Conservation (phyloP, 208 protist species). For the Trypanosoma rangeli region DNA sequence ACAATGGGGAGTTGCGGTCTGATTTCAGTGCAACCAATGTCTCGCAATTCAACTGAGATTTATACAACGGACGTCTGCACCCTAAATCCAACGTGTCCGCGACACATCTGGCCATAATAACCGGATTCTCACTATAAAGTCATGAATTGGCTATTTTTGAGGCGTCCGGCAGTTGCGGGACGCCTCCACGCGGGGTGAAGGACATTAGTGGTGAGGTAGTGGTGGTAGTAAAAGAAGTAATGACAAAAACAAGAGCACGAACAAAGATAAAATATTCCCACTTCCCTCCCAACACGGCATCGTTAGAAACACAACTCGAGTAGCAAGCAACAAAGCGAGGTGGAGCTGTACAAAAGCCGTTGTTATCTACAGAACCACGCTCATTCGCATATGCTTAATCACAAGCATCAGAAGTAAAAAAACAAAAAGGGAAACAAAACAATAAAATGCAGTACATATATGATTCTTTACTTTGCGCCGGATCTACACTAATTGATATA, state of each 20-base stretch:
- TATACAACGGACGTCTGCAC: neutral
- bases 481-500: neutral
- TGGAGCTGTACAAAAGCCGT: too few species aligned
- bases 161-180: too few species aligned
- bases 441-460: constrained; percentile 8
- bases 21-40: neutral
- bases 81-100: neutral
- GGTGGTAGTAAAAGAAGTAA: neutral
- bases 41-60: neutral
- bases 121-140: neutral
- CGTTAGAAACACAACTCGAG: neutral
- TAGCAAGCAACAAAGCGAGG: too few species aligned
- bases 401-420: constrained; percentile 8
- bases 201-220: neutral
- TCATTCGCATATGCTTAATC: too few species aligned
- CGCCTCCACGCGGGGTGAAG: neutral
- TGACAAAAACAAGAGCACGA: neutral
- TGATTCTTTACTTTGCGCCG: neutral
- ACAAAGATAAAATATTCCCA: neutral
- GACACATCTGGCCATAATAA: neutral
- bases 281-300: neutral
- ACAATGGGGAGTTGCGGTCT: neutral
- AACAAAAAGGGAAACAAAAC: constrained; percentile 20
- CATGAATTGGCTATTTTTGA: neutral
- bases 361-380: too few species aligned